These are phyloP conservation scores for Pseudogymnoascus sp. DNA, from an alignment of 2,329 filamentous ascomycete species.

Conservation along the genomic window DNA sequence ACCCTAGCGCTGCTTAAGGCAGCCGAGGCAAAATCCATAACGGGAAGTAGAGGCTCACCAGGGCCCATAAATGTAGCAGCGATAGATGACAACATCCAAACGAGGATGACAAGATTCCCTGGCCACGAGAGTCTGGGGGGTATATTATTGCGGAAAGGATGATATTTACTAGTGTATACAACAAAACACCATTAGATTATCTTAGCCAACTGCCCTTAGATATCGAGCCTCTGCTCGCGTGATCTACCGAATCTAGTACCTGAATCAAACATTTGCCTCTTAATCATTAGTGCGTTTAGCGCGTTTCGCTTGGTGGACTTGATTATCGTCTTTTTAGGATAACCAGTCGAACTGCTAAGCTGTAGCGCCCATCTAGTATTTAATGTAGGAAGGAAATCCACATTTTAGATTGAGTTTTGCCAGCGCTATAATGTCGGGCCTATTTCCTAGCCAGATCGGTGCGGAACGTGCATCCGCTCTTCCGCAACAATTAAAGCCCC, in stretches of 20 bases:
- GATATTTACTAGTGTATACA: not conserved
- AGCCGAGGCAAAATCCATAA: not conserved
- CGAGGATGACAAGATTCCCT: not conserved
- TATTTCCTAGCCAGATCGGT: not conserved
- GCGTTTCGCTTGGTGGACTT: not conserved
- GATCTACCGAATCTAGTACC: not conserved
- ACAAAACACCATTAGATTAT: not conserved
- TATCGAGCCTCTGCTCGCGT: not conserved
- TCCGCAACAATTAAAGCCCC: not conserved
- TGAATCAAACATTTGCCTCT: not conserved
- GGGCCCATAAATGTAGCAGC: not conserved
- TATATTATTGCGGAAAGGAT: too few relatives aligned
- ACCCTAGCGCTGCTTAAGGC: not conserved
- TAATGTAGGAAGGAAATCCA: not conserved
- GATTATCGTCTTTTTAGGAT: not conserved
- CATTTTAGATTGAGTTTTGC: not conserved
- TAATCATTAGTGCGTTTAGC: not conserved
- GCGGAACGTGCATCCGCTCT: not conserved
- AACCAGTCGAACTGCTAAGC: not conserved
- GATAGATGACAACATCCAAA: not conserved
- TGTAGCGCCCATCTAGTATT: not conserved
- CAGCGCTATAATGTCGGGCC: not conserved
- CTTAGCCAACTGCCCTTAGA: not conserved
- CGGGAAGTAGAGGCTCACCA: not conserved
- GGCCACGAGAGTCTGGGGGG: too few relatives aligned